Evolutionary conservation across 1,284 basidiomycete species (phyloP), one percentile per base, ranked within the genome.

Genomic region (Kwoniella shivajii): DNA sequence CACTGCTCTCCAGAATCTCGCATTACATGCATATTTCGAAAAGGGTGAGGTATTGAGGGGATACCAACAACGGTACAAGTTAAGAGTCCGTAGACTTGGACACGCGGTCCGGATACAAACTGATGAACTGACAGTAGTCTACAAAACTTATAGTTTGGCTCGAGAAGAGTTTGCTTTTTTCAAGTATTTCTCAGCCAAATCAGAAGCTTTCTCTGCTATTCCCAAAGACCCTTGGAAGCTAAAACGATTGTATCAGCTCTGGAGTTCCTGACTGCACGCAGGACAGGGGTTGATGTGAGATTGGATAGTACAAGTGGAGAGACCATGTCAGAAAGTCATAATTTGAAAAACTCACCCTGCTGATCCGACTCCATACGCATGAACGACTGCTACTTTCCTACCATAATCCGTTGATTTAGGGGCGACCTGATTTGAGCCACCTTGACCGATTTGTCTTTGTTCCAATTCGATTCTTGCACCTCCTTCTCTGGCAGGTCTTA

Each of bases 401-500:
- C 42, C 51, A 10, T 18, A 26, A 27, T 64, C 4, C 80, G 79
- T 41, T 54, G 18, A 5, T 13, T 51, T 66, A 57, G 57, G 51
- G 10, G 33, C 39, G 48, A 33, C 36, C 39, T 33, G 37, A 30
- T 13, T 38, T 11, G 44, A 67, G 48, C 80, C 72, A 29, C 66
- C 57, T 42, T 69, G 59, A n/a, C 82, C 81, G 6, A 83, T 52
- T 39, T 65, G 65, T 47, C 83, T 64, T 73, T 77, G 81, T 63
- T 87, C 84, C 6, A 83, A 71, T 61, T 90, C 88, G 13, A 91
- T 76, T 39, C 89, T 80, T 5, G 88, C 78, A 0, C 88, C 89
- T 24, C 85, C 86, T 41, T 81, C 83, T 54, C 89, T 80, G 2
- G 79, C 84, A 0, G 90, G 90, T 11, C 90, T 80, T 36, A 90